These are phyloP conservation scores for Vigna reflexopilosa DNA, from an alignment of 306 rosid genomes.

Conservation along the genomic window DNA sequence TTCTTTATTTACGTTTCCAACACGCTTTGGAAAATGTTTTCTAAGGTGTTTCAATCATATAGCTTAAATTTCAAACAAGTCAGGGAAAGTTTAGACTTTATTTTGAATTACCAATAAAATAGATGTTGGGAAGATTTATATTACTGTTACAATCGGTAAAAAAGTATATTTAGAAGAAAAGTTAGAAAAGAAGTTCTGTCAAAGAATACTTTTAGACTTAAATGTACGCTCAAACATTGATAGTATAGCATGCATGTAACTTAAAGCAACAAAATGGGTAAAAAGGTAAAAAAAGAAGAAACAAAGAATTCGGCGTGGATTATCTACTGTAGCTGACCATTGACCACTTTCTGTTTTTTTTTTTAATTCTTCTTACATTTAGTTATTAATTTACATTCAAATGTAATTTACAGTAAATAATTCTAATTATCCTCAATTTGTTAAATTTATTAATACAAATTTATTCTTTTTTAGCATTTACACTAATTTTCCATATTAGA, in stretches of 20 bases:
- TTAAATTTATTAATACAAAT: too few species aligned
- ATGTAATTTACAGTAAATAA: too few species aligned
- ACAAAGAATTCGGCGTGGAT: not conserved
- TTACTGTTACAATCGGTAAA: not conserved
- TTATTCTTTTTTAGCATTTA: too few species aligned
- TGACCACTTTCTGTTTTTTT: not conserved
- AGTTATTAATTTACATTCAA: too few species aligned
- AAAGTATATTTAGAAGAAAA: not conserved
- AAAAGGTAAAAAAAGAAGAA: not conserved
- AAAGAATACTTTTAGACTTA: not conserved
- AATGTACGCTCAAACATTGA: not conserved
- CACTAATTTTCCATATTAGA: too few species aligned
- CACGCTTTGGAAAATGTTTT: not conserved
- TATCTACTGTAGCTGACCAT: not conserved
- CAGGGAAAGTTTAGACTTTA: not conserved
- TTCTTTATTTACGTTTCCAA: not conserved
- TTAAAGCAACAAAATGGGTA: not conserved
- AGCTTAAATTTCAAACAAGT: not conserved
- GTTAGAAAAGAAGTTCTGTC: not conserved
- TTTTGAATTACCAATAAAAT: not conserved
- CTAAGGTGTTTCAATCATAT: not conserved
- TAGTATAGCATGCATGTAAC: not conserved
- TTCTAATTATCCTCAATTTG: too few species aligned
- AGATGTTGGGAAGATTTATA: not conserved
- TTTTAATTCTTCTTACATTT: not conserved